Base-by-base conservation (phyloP, 352 stramenopile species). In the Plasmopara halstedii region DNA sequence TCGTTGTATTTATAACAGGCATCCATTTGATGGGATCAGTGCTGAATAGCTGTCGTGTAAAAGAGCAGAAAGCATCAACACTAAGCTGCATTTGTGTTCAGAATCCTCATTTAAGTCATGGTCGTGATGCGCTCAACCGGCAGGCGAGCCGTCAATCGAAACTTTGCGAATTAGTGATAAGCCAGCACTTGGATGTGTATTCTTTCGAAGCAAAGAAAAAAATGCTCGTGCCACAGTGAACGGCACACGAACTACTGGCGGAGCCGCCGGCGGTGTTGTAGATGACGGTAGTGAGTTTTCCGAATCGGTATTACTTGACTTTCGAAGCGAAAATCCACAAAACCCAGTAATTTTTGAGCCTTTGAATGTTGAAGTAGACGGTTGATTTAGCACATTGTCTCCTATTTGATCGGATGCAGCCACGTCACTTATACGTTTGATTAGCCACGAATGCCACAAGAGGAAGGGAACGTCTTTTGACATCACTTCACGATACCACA, bases 401-500 rank as follows among this genome's bases (percentile, higher is more conserved):
- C 67, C 70, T 19, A 63, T 54, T 15, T 77, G 62, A 10, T 83
- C 70, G 1, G 64, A 64, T 6, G 71, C 56, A 14, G 78, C 71
- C 32, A 84, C 75, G 10, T 65, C 50, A 33, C 70, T 70, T 43
- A 94, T 94, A 48, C 82, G 80, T 23, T 85, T 79, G 34, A 85
- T 90, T 22, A 94, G 75, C 82, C 82, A 94, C 21, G 66, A 58
- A 42, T 91, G 74, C 82, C 82, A 94, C 34, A 73, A 56, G 14
- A 90, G 65, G 42, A 89, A 94, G 22, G 79, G 73, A 5, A 91
- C 50, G 42, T 85, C 72, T 34, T 74, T 60, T 6, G 70, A 62
- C 20, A 87, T 53, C 33, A 88, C 68, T 53, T 94, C 74, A 32
- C 75, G 77, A 43, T 91, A 91, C 82, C 82, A 94, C 59, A 71